A percentile compares a stretch with the other conserved stretches of the same genome.
phyloP scores from a whole-genome alignment of 495 filamentous ascomycete genomes.

The Filosporella fistucella region DNA sequence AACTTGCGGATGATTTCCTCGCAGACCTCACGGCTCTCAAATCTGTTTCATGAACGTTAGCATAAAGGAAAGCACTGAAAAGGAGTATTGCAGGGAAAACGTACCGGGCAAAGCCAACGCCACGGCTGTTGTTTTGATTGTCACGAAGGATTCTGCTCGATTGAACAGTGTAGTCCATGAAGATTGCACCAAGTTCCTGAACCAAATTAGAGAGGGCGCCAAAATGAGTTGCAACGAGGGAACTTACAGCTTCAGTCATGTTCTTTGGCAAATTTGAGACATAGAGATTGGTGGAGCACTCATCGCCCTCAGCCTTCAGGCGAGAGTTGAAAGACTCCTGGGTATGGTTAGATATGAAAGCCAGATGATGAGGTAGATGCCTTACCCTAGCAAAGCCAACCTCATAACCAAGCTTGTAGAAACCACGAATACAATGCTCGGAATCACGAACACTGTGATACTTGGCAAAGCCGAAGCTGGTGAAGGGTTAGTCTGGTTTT shows the following conservation, averaged over 20 bases:
- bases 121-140: slow-evolving; percentile 82
- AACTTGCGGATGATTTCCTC: slow-evolving; percentile 81
- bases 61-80: slow-evolving; percentile 33
- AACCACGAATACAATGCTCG: slow-evolving; percentile 93
- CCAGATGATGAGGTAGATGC: slow-evolving; percentile 16
- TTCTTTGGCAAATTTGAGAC: slow-evolving; percentile 89
- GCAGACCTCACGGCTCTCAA: slow-evolving; percentile 82
- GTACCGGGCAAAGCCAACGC: slow-evolving; percentile 95
- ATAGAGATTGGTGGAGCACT: slow-evolving; percentile 88
- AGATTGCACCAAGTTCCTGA: slow-evolving; percentile 71
- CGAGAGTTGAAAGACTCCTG: slow-evolving; percentile 95
- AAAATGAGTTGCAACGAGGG: not conserved
- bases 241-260: slow-evolving; percentile 79
- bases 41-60: slow-evolving; percentile 29
- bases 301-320: slow-evolving; percentile 87
- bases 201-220: slow-evolving; percentile 1
- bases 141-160: slow-evolving; percentile 93
- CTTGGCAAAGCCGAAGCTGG: slow-evolving; percentile 92
- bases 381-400: slow-evolving; percentile 88
- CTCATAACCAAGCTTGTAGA: slow-evolving; percentile 90
- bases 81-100: slow-evolving; percentile 18
- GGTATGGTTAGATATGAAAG: slow-evolving; percentile 15
- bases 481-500: no score
- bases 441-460: slow-evolving; percentile 84
- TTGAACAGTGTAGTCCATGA: slow-evolving; percentile 76